Evolutionary conservation across 179 eudicot species (phyloP).

Genomic region (Pouteria campechiana): DNA sequence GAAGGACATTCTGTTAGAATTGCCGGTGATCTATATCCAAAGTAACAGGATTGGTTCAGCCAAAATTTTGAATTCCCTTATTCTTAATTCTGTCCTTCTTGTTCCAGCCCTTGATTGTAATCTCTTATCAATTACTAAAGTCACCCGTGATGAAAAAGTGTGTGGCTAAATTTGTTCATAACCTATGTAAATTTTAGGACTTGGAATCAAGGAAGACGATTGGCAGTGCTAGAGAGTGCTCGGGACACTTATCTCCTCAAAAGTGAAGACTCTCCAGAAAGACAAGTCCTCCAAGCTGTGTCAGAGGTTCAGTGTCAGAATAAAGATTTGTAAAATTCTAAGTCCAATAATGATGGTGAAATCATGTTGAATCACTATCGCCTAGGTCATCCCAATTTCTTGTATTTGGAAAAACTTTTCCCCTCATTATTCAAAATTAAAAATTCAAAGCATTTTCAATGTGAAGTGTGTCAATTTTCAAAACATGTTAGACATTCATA

Average conservation of each 20-base stretch:
- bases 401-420: background rate
- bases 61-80: too few species aligned
- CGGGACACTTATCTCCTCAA: background rate
- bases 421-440: too few species aligned
- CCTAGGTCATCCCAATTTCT: too few species aligned
- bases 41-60: too few species aligned
- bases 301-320: too few species aligned
- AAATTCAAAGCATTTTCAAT: too few species aligned
- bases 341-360: background rate
- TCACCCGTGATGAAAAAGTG: background rate
- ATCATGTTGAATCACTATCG: background rate
- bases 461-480: background rate
- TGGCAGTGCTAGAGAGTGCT: constrained; percentile 1
- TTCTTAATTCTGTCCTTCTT: background rate
- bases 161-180: background rate
- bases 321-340: too few species aligned
- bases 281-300: background rate
- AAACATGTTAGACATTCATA: background rate
- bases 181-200: constrained; percentile 1
- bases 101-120: background rate
- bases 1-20: too few species aligned
- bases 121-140: background rate
- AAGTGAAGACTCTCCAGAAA: background rate
- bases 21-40: too few species aligned
- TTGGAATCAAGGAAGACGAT: background rate